Conservation (phyloP, 2,329 filamentous ascomycete species). For the Berkeleyomyces rouxiae region DNA sequence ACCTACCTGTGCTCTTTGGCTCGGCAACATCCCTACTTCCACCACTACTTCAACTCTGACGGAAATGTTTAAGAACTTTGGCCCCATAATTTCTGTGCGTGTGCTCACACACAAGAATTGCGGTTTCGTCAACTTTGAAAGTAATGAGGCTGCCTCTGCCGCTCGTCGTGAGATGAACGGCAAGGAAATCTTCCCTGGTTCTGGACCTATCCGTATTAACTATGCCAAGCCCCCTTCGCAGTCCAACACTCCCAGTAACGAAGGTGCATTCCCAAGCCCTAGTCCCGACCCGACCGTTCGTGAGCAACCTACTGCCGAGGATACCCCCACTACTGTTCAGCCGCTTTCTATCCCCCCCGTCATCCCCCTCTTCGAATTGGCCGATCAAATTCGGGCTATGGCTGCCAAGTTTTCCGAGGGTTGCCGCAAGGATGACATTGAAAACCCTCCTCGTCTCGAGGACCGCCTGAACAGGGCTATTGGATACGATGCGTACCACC, state of each 20-base stretch:
- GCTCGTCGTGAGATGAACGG: conserved; percentile 81
- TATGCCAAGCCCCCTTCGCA: conserved; percentile 92
- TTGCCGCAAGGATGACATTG: conserved; percentile 60
- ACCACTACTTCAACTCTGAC: conserved; percentile 90
- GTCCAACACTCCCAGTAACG: conserved; percentile 74
- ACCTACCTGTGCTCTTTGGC: conserved; percentile 86
- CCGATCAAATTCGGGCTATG: conserved; percentile 69
- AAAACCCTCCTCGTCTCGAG: conserved; percentile 42
- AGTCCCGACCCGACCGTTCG: conserved; percentile 72
- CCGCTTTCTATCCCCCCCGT: conserved; percentile 34
- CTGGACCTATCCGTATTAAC: conserved; percentile 85
- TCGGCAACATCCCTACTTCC: conserved; percentile 91
- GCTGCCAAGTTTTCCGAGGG: conserved; percentile 61
- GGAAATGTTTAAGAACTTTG: conserved; percentile 90
- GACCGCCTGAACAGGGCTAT: conserved; percentile 59
- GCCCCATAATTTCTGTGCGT: conserved; percentile 74
- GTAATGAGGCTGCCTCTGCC: conserved; percentile 73
- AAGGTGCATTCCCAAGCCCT: conserved; percentile 74
- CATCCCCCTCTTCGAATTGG: conserved; percentile 59
- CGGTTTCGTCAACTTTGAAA: conserved; percentile 95
- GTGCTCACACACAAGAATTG: conserved; percentile 98
- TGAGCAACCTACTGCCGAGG: conserved; percentile 17
- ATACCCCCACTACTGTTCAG: neutral
- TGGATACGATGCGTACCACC: conserved; percentile 50
- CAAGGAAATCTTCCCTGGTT: conserved; percentile 95